Evolutionary conservation across 441 rosid genomes (phyloP).

Genomic region (Brassica balearica): DNA sequence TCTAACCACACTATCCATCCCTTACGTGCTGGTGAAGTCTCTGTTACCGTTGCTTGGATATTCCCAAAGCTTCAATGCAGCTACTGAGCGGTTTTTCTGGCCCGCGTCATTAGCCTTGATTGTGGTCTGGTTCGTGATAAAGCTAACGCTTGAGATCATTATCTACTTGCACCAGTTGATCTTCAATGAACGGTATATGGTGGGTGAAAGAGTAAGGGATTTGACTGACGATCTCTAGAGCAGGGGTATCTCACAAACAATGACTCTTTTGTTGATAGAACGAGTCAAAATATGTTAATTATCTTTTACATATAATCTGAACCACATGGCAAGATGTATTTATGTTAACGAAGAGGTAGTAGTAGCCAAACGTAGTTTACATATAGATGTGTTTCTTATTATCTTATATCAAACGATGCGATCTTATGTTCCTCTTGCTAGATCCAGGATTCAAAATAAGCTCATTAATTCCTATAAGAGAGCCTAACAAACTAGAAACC

Average conservation of each 20-base stretch:
- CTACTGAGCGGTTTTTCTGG: conserved; percentile 19
- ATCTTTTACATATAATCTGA: neutral
- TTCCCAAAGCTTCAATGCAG: conserved; percentile 9
- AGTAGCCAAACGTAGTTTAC: no score
- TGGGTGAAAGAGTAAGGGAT: neutral
- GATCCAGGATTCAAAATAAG: no score
- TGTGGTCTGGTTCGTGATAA: conserved; percentile 5
- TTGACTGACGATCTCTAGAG: conserved; percentile 15
- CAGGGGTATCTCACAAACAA: neutral
- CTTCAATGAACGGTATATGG: no score
- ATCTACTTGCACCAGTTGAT: conserved; percentile 25
- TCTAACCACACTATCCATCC: conserved; percentile 3
- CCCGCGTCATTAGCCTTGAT: conserved; percentile 4
- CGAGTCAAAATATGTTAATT: neutral
- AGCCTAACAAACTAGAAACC: no score
- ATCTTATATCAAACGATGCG: no score
- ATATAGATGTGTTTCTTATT: no score
- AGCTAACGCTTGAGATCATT: conserved; percentile 24
- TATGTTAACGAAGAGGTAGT: no score
- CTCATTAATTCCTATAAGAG: no score
- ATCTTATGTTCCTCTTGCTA: no score
- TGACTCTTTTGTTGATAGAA: neutral
- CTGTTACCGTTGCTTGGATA: conserved; percentile 32
- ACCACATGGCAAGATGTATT: no score
- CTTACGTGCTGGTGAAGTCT: conserved; percentile 30